Base-by-base conservation (phyloP, 805 yeast genomes). In the Wickerhamiella qilinensis region DNA sequence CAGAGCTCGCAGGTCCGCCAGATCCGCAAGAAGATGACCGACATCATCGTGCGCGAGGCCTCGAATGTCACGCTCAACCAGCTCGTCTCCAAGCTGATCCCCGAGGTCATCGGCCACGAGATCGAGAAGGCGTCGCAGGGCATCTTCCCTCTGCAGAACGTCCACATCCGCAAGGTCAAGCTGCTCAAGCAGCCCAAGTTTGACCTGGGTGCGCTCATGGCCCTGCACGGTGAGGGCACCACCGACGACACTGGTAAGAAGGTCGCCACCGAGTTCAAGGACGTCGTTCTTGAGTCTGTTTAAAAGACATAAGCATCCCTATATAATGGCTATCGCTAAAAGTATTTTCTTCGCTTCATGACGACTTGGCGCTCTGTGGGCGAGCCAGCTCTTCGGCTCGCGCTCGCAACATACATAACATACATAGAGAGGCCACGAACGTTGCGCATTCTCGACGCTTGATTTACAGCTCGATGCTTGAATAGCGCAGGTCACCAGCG, bases 41-140 rank as follows among this genome's bases (percentile, higher is more conserved):
- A 88, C 65, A 83, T 86, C 68, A 83, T 86, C 83, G 75, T 81
- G 66, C 84, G 93, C 69, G 96, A 86, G 73, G 95, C 86, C 53
- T 73, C 91, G 52, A 79, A 78, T 75, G 82, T 82, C 51, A 86
- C 97, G 53, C 77, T 86, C 63, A 83, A 95, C 64, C 96, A 86
- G 73, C 81, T 86, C 65, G 84, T 94, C 57, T 75, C 93, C 62
- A 86, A 88, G 75, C 82, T 86, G 72, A 86, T 86, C 59, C 96
- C 97, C 63, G 97, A 86, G 73, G 94, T 88, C 56, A 86, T 86
- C 65, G 94, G 94, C 64, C 88, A 94, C 70, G 97, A 88, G 71
- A 88, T 86, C 60, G 94, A 85, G 73, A 86, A 85, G 75, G 76
- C 94, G 51, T 82, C 96, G 54, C 85, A 79, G 68, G 71, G 82